These are phyloP conservation scores for Pyrus betulifolia DNA, from an alignment of 306 rosid genomes.

Conservation along the genomic window DNA sequence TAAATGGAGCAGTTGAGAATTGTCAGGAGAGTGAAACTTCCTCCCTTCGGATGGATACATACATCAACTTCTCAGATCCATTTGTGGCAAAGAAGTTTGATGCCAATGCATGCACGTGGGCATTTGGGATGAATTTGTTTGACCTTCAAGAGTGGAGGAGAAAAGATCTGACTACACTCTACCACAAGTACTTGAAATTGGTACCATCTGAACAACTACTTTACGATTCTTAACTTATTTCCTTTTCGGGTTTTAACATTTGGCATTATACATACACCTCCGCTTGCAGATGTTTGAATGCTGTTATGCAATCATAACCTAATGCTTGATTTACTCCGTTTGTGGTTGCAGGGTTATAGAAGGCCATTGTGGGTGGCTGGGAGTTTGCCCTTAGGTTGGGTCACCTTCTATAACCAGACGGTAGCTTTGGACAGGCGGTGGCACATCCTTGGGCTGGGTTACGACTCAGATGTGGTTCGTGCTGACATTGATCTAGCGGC, in stretches of 20 bases:
- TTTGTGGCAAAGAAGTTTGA: constrained; percentile 57
- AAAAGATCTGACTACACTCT: constrained; percentile 55
- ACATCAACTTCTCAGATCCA: constrained; percentile 86
- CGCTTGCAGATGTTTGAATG: not conserved
- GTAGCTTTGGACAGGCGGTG: constrained; percentile 64
- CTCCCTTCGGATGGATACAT: constrained; percentile 51
- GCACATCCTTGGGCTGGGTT: constrained; percentile 85
- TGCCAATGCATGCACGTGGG: constrained; percentile 84
- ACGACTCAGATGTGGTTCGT: constrained; percentile 32
- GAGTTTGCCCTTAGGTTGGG: constrained; percentile 88
- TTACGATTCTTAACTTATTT: not conserved
- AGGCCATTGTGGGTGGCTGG: constrained; percentile 67
- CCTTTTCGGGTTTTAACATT: not conserved
- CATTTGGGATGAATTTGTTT: constrained; percentile 89
- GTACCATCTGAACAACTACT: constrained; percentile 30
- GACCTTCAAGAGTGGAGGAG: constrained; percentile 80
- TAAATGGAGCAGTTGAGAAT: constrained; percentile 68
- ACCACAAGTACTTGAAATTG: constrained; percentile 60
- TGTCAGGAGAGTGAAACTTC: constrained; percentile 55
- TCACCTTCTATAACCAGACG: constrained; percentile 69
- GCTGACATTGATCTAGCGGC: constrained; percentile 60
- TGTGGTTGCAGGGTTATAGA: constrained; percentile 52
- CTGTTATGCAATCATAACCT: not conserved
- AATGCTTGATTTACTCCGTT: constrained; percentile 12
- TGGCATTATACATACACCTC: not conserved